Conservation (phyloP, 441 rosid genomes). For the Euphorbia schlechtendalii region DNA sequence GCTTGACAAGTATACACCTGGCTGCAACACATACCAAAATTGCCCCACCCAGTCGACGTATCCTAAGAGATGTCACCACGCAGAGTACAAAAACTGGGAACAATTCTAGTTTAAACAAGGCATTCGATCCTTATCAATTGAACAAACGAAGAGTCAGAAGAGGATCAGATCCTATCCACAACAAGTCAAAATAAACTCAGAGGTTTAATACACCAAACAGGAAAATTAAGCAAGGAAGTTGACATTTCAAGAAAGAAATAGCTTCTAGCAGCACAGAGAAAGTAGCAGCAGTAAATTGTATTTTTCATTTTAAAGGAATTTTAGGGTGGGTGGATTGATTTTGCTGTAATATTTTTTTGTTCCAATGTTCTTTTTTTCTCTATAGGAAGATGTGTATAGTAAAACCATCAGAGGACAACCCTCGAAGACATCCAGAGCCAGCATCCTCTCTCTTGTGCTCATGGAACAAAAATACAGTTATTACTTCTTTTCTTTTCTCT, state of each 20-base stretch:
- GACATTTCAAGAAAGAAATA: constrained; percentile 26
- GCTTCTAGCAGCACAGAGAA: constrained; percentile 33
- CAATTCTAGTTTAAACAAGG: constrained; percentile 23
- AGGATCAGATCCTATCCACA: constrained; percentile 97
- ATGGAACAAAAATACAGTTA: background rate
- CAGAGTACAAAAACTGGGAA: constrained; percentile 27
- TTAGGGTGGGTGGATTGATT: constrained; percentile 34
- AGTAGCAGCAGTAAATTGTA: constrained; percentile 18
- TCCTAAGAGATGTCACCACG: constrained; percentile 32
- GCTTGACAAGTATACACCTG: constrained; percentile 31
- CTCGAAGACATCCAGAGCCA: constrained; percentile 23
- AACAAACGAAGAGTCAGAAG: constrained; percentile 76
- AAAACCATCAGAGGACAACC: constrained; percentile 25
- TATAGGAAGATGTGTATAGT: constrained; percentile 40
- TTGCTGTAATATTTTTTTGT: constrained; percentile 8
- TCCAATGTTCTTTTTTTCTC: constrained; percentile 20
- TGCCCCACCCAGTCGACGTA: constrained; percentile 30
- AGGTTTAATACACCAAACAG: constrained; percentile 26
- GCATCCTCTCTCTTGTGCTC: constrained; percentile 21
- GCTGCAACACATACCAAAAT: constrained; percentile 28
- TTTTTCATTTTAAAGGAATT: constrained; percentile 24
- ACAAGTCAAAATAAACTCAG: constrained; percentile 43
- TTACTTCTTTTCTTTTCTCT: background rate
- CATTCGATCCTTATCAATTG: constrained; percentile 43
- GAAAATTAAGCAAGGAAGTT: constrained; percentile 27